Evolutionary conservation across 2,329 filamentous ascomycete genomes (phyloP).

Genomic region (Exserohilum rostratum): DNA sequence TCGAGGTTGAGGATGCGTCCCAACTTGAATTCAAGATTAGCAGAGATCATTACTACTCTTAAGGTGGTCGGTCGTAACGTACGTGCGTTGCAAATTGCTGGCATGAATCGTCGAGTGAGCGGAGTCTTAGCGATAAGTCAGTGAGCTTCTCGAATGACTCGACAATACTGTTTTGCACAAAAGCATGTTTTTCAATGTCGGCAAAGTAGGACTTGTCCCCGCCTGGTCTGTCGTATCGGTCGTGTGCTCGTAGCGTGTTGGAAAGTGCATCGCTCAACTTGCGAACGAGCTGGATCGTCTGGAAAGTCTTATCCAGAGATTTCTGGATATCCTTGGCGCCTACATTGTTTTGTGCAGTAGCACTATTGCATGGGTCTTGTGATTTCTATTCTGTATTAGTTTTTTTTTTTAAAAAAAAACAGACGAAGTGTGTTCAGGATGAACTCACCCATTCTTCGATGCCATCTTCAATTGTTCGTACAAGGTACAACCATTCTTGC

Average conservation of each 20-base stretch:
- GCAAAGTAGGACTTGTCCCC: slow-evolving; percentile 21
- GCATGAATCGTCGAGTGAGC: neutral
- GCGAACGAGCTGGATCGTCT: too few relatives aligned
- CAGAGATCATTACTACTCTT: too few relatives aligned
- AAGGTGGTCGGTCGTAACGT: too few relatives aligned
- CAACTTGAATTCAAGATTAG: neutral
- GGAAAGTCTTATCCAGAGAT: too few relatives aligned
- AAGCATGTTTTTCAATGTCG: neutral
- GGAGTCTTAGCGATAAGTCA: slow-evolving; percentile 5
- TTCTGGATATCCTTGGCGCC: too few relatives aligned
- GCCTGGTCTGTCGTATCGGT: neutral
- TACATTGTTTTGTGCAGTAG: neutral
- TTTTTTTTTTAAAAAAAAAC: neutral
- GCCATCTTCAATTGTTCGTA: slow-evolving; percentile 10
- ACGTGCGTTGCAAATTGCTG: too few relatives aligned
- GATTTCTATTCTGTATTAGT: neutral
- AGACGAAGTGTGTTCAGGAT: too few relatives aligned
- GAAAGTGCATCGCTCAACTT: too few relatives aligned
- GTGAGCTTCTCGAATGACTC: slow-evolving; percentile 16
- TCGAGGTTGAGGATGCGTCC: too few relatives aligned
- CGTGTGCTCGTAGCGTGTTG: too few relatives aligned
- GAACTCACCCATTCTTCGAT: slow-evolving; percentile 8
- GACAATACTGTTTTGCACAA: slow-evolving; percentile 4
- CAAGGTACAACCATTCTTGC: slow-evolving; percentile 7
- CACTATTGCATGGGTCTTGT: too few relatives aligned